Base-by-base conservation (phyloP, 768 basidiomycete species). In the Podaxis sp. region DNA sequence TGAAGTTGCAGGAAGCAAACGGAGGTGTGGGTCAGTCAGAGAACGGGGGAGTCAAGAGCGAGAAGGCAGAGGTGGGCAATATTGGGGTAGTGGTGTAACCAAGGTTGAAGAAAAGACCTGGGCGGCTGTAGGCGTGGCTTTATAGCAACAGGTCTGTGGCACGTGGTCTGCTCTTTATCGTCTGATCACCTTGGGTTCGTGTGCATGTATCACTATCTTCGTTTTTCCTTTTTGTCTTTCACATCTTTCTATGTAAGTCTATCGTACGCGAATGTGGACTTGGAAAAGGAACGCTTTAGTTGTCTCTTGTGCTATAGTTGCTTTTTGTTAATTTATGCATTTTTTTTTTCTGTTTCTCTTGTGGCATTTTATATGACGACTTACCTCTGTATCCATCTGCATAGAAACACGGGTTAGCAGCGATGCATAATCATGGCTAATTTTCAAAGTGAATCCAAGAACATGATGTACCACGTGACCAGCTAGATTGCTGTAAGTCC, bases 1-100 rank as follows among this genome's bases (percentile, higher is more conserved):
- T 68, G 40, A 66, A 66, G 66, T 58, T 68, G 22, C 69, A 70
- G 26, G 72, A 70, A 63, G 40, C 52, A 24, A 55, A 37, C 12
- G 50, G 40, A 8, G 20, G 28, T 49, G 40, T 51, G 28, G 30
- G 13, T 7, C 28, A 46, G 28, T 22, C 26, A 11, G 41, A 46
- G 22, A 55, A 62, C 11, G 60, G 60, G 6, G 33, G 5, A 13
- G 30, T 37, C 2, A 41, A 56, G 20, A 40, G 2, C 5, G 65
- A 65, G 56, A 56, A 57, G 50, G 57, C 64, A 52, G 67, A 65
- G 15, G 65, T 50, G 26, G 24, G 41, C 15, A 44, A 44, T 44
- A 13, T 56, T 13, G 68, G 67, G 53, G 36, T 44, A 65, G 64
- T 37, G 52, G 17, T 20, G 22, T 44, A 15, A n/a, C 37, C 11